Conservation (phyloP, 305 asterid genomes). For the Fraxinus platypoda region DNA sequence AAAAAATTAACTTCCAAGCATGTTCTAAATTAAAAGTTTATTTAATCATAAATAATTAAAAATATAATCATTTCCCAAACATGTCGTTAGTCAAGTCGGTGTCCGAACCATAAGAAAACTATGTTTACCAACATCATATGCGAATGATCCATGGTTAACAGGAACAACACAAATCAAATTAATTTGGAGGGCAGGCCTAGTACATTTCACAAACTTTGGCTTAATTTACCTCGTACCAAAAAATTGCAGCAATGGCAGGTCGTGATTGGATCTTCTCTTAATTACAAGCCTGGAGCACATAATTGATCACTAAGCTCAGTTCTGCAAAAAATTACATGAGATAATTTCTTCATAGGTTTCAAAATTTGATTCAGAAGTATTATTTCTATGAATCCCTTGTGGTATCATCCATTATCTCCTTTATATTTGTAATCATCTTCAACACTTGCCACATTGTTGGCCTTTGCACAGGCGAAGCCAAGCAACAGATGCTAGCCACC, state of each 20-base stretch:
- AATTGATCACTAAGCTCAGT: background rate
- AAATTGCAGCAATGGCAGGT: background rate
- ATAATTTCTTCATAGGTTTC: background rate
- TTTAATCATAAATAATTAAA: no score
- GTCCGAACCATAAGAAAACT: no score
- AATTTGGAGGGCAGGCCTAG: background rate
- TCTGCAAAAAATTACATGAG: background rate
- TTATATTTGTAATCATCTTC: conserved; percentile 85
- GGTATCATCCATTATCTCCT: conserved; percentile 78
- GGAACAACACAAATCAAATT: background rate
- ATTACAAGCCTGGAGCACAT: background rate
- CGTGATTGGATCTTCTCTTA: background rate
- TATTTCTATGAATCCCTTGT: conserved; percentile 41
- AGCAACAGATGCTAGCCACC: conserved; percentile 76
- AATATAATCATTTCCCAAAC: no score
- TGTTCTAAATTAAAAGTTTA: no score
- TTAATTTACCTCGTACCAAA: background rate
- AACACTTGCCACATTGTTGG: conserved; percentile 90
- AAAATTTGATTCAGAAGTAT: conserved; percentile 30
- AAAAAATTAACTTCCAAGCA: no score
- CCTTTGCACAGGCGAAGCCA: conserved; percentile 89
- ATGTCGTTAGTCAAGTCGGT: no score
- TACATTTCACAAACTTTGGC: background rate
- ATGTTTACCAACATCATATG: background rate
- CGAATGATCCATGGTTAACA: background rate